Evolutionary conservation across 1,284 basidiomycete species (phyloP).

Genomic region (Tremellales sp.): DNA sequence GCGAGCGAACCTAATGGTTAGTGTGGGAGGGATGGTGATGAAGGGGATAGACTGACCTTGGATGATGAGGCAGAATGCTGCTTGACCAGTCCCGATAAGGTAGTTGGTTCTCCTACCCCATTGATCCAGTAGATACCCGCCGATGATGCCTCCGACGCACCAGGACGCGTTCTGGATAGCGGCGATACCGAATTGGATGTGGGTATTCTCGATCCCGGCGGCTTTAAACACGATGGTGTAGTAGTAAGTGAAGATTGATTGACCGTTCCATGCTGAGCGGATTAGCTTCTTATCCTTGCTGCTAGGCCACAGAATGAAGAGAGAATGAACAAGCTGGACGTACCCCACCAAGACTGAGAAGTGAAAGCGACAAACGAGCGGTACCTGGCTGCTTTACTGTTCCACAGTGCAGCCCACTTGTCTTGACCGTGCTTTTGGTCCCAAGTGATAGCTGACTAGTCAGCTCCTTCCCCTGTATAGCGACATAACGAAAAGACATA

Average conservation of each 20-base stretch:
- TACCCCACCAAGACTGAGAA: slow-evolving; percentile 24
- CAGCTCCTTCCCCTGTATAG: too few relatives aligned
- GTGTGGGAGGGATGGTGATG: too few relatives aligned
- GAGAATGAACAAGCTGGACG: slow-evolving; percentile 1
- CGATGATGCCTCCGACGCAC: slow-evolving; percentile 24
- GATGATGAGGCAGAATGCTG: too few relatives aligned
- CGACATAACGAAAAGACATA: too few relatives aligned
- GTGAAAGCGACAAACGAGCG: slow-evolving; percentile 24
- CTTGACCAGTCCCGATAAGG: slow-evolving; percentile 22
- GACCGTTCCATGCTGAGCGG: slow-evolving; percentile 14
- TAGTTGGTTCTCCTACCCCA: slow-evolving; percentile 27
- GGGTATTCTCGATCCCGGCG: slow-evolving; percentile 25
- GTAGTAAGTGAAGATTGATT: slow-evolving; percentile 22
- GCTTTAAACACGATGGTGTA: slow-evolving; percentile 20
- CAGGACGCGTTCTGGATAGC: slow-evolving; percentile 25
- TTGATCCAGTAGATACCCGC: slow-evolving; percentile 23
- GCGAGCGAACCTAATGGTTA: slow-evolving; percentile 20
- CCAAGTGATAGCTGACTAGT: too few relatives aligned
- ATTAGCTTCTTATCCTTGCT: not conserved
- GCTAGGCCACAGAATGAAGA: slow-evolving; percentile 4
- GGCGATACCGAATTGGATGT: slow-evolving; percentile 25
- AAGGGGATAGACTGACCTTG: too few relatives aligned
- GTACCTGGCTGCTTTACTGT: slow-evolving; percentile 20
- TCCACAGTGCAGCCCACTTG: too few relatives aligned
- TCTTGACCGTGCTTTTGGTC: too few relatives aligned